These are phyloP conservation scores for Kwoniella sp. DNA, from an alignment of 768 basidiomycete species.

Conservation along the genomic window DNA sequence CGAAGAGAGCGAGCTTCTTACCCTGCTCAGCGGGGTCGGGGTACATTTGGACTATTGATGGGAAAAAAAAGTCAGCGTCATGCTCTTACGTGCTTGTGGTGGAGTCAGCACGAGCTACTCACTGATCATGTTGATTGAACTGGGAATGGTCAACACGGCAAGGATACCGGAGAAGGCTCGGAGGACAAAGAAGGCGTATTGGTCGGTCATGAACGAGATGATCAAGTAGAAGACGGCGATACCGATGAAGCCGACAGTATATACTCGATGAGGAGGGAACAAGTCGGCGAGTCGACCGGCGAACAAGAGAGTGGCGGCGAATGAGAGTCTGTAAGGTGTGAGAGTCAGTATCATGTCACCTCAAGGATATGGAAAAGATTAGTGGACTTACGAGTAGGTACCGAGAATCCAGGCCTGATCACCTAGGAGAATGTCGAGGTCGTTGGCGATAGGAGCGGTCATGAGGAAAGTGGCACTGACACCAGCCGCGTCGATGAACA, in stretches of 20 bases:
- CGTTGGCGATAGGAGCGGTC: conserved; percentile 47
- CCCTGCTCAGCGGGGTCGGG: conserved; percentile 47
- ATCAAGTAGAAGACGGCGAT: conserved; percentile 51
- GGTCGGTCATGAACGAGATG: conserved; percentile 49
- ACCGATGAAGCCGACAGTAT: conserved; percentile 50
- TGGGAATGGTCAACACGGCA: conserved; percentile 50
- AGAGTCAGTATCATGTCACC: no score
- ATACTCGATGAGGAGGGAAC: conserved; percentile 47
- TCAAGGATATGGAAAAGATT: no score
- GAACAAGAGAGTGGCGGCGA: conserved; percentile 33
- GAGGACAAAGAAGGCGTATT: conserved; percentile 51
- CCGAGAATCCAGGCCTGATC: conserved; percentile 49
- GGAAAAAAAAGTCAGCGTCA: neutral
- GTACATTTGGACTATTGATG: conserved; percentile 41
- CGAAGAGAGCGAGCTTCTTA: conserved; percentile 50
- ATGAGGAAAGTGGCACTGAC: conserved; percentile 49
- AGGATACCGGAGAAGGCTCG: conserved; percentile 49
- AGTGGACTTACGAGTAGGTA: conserved; percentile 42
- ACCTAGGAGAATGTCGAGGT: conserved; percentile 35
- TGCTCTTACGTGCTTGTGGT: neutral
- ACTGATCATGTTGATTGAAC: conserved; percentile 49
- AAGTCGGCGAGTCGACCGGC: conserved; percentile 50
- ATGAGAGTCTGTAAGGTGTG: conserved; percentile 15
- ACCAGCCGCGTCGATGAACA: conserved; percentile 47
- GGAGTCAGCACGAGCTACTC: neutral